Evolutionary conservation across 805 yeast species (phyloP), one percentile per base, ranked within the genome.

Genomic region (Cyberlindnera mrakii): DNA sequence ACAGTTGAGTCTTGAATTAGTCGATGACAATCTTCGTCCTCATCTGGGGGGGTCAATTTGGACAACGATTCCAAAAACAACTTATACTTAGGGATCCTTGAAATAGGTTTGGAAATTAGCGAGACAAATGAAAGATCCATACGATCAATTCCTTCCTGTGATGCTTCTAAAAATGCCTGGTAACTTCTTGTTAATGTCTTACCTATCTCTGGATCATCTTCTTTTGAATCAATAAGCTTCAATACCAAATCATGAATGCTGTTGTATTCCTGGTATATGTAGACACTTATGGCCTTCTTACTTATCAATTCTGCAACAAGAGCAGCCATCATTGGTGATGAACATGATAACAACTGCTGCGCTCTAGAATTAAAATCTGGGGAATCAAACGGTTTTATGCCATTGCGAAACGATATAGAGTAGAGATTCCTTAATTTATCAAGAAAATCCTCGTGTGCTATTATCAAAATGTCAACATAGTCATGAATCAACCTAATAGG

Each of bases 41-140:
- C 54, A 4, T 39, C 45, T 15, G 47, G 49, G 2, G 53, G 46
- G 1, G 65, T 55, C 35, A 61, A 52, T 31, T 67, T 64, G 8
- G 56, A 41, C 33, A 73, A 48, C 1, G 73, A 61, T 27, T 72
- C 74, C n/a, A 75, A 49, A n/a, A 78, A 66, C 30, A 78, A 59
- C 42, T 70, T 66, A 52, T 78, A 78, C 49, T 76, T 75, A 3
- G 71, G 58, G 8, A 74, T 62, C 48, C 84, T 58, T 33, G 71
- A 58, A 10, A 76, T 64, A 3, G 85, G 84, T 57, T 68, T 70
- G 50, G 77, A 80, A 25, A 75, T 58, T 47, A 79, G 63, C 0
- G 83, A 77, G 7, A 58, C 52, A 39, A 80, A 75, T 5, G 83
- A 71, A 23, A 77, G 62, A 54, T 80, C 85, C 52, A 68, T 43